Percentiles rank a stretch among this genome's conserved stretches.
phyloP scores from a whole-genome alignment of 345 rosid species.

The Euphorbia lathyris region DNA sequence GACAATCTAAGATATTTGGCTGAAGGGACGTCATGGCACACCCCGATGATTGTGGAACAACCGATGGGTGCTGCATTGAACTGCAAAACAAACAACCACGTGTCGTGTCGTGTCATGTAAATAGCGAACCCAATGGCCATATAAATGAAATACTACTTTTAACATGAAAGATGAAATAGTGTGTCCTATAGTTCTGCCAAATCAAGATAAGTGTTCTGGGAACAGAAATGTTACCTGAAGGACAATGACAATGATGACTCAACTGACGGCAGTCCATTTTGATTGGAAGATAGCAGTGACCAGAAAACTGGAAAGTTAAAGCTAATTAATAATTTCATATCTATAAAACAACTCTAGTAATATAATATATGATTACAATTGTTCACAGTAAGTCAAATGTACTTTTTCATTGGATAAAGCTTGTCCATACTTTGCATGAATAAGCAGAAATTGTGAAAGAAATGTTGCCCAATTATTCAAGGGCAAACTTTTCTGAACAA shows the following conservation, averaged over 20 bases:
- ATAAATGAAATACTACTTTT: not conserved
- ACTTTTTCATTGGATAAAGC: not conserved
- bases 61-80: constrained; percentile 60
- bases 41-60: constrained; percentile 60
- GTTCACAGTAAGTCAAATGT: not conserved
- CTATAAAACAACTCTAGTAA: not conserved
- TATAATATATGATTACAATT: not conserved
- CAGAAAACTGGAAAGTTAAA: constrained; percentile 54
- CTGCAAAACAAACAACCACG: constrained; percentile 33
- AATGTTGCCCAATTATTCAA: not conserved
- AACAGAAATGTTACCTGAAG: constrained; percentile 54
- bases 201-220: not conserved
- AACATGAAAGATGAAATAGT: not conserved
- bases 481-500: not conserved
- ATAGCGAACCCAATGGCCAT: not conserved
- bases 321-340: not conserved
- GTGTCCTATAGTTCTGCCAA: not conserved
- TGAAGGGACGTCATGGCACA: constrained; percentile 56
- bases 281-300: constrained; percentile 71
- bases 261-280: constrained; percentile 49
- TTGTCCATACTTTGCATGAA: not conserved
- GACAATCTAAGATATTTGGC: constrained; percentile 61
- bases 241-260: constrained; percentile 79
- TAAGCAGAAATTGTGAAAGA: not conserved
- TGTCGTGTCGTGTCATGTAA: not conserved